phyloP scores from a whole-genome alignment of 805 yeast genomes.

The Candida oleophila region DNA sequence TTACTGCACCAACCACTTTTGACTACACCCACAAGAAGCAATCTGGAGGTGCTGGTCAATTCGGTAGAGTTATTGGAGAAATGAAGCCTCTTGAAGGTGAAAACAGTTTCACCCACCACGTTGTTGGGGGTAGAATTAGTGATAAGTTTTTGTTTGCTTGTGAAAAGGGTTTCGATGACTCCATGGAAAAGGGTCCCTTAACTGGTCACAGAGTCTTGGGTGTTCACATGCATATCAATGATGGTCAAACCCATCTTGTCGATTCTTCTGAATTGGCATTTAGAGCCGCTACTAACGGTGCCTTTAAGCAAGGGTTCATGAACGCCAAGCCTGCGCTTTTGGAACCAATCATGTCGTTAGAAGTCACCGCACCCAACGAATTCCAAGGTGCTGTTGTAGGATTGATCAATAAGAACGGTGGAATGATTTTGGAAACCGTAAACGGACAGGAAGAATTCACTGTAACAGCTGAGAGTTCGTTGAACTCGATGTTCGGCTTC shows the following conservation, averaged over 20 bases:
- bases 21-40: conserved; percentile 97
- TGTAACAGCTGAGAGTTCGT: conserved; percentile 91
- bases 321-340: conserved; percentile 81
- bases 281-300: conserved; percentile 87
- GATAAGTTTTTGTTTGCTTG: conserved; percentile 94
- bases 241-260: conserved; percentile 96
- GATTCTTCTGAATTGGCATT: conserved; percentile 96
- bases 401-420: conserved; percentile 85
- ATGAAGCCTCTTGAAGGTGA: conserved; percentile 63
- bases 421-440: conserved; percentile 91
- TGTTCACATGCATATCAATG: conserved; percentile 88
- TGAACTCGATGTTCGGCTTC: conserved; percentile 94
- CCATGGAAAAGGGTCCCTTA: conserved; percentile 93
- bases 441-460: conserved; percentile 94
- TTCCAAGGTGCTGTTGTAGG: conserved; percentile 95
- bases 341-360: conserved; percentile 95
- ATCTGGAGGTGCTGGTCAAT: conserved; percentile 99
- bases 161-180: conserved; percentile 92
- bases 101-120: conserved; percentile 78
- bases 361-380: conserved; percentile 92
- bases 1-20: conserved; percentile 67
- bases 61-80: conserved; percentile 91
- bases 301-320: conserved; percentile 88
- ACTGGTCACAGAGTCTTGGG: conserved; percentile 94
- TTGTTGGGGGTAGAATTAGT: conserved; percentile 96